Percentiles rank a stretch among this genome's conserved stretches.
phyloP scores from a whole-genome alignment of 345 rosid species.

The Balakata baccata region DNA sequence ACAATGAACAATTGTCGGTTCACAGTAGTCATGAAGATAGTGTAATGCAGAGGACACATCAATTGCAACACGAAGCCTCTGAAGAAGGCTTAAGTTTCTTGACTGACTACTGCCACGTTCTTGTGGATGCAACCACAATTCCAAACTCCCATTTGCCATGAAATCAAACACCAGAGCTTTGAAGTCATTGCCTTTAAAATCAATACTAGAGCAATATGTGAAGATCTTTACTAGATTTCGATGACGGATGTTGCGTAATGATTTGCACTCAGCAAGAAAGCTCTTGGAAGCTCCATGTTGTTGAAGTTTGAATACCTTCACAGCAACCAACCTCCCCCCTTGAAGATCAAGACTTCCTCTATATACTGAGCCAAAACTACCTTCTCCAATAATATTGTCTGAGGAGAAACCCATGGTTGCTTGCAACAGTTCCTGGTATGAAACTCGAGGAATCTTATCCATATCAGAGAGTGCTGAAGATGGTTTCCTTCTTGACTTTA shows the following conservation, averaged over 20 bases:
- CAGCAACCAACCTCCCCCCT: background rate
- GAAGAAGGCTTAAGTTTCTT: no score
- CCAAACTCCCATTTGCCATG: conserved; percentile 1
- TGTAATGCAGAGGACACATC: no score
- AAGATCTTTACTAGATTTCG: conserved; percentile 3
- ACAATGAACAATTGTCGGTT: no score
- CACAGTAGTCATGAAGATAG: no score
- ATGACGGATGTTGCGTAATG: background rate
- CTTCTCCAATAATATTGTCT: background rate
- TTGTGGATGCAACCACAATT: background rate
- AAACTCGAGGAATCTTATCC: background rate
- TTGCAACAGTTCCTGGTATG: background rate
- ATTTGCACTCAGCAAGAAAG: conserved; percentile 5
- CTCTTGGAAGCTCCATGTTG: background rate
- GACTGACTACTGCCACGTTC: no score
- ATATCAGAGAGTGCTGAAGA: background rate
- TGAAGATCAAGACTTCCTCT: background rate
- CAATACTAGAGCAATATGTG: background rate
- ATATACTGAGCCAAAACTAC: conserved; percentile 3
- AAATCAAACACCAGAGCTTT: conserved; percentile 13
- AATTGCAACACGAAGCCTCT: no score
- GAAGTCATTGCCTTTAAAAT: background rate
- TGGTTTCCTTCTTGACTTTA: background rate
- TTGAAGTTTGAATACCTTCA: conserved; percentile 13
- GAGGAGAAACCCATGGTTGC: conserved; percentile 2